Conservation (phyloP, 1,284 basidiomycete species). For the Porodaedalea pini region DNA sequence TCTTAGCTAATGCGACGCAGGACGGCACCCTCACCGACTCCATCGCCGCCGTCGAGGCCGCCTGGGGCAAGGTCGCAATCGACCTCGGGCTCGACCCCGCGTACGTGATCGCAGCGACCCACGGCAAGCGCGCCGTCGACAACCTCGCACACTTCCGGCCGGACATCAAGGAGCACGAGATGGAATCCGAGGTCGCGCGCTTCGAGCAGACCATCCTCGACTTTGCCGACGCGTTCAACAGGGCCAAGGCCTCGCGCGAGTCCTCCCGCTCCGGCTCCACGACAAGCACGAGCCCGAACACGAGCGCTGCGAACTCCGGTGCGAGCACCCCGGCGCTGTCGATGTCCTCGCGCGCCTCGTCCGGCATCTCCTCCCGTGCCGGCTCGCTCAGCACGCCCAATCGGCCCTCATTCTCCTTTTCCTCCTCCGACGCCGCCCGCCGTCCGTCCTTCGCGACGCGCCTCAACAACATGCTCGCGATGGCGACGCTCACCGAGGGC, state of each 20-base stretch:
- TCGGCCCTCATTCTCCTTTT: conserved; percentile 23
- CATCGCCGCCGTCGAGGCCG: conserved; percentile 74
- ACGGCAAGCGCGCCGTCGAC: conserved; percentile 71
- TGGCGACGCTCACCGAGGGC: conserved; percentile 40
- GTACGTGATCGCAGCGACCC: conserved; percentile 67
- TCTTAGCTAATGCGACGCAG: conserved; percentile 31
- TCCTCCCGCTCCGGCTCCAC: conserved; percentile 26
- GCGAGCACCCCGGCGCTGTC: conserved; percentile 39
- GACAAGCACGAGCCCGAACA: conserved; percentile 27
- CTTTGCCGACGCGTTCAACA: conserved; percentile 62
- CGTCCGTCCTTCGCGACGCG: conserved; percentile 50
- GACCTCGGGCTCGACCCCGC: conserved; percentile 66
- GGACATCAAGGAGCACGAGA: conserved; percentile 53
- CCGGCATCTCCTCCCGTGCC: conserved; percentile 34
- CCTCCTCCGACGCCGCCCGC: conserved; percentile 34
- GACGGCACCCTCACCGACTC: conserved; percentile 74
- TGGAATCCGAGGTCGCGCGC: conserved; percentile 62
- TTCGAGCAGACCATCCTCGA: conserved; percentile 72
- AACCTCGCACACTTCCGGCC: conserved; percentile 61
- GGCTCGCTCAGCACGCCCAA: conserved; percentile 27
- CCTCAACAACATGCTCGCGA: conserved; percentile 45
- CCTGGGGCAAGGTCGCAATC: conserved; percentile 72
- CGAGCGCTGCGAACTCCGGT: conserved; percentile 33
- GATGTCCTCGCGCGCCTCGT: conserved; percentile 38
- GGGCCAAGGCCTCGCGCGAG: conserved; percentile 21